Evolutionary conservation across 129 eudicot genomes (phyloP), one percentile per base, ranked within the genome.

Genomic region (Helianthus tuberosus): DNA sequence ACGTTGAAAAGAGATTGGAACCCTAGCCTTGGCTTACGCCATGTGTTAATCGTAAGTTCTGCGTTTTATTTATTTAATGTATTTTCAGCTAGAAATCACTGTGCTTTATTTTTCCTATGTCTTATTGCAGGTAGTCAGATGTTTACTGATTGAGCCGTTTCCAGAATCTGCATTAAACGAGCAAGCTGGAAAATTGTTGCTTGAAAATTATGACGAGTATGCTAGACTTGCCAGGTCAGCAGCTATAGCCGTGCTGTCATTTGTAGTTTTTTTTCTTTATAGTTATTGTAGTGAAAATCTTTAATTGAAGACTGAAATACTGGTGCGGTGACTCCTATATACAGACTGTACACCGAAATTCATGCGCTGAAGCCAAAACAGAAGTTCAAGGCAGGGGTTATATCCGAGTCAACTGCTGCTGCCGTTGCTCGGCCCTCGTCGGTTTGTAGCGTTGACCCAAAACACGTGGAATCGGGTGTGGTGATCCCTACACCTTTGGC

Each of bases 151-250:
- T 54, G 99, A 91, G 79, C 97, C 99, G 50, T 91, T 88, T 78
- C 97, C 99, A 14, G 97, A 95, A 80, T 95, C 99, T 25, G 99
- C 99, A 25, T 79, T 91, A 72, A 94, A 94, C 64, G 97, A 89
- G 80, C 96, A 91, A 77, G 97, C 99, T 4, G 99, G 97, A 65
- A 95, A 88, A 84, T 72, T 95, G 92, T 82, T 95, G 20, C 99
- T 86, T 58, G 97, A 95, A 52, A 80, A 95, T 73, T 91, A 95
- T 59, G 97, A 91, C 20, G 98, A 95, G 83, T 95, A 95, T 82
- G 99, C 97, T 61, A 85, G 89, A 75, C 91, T 83, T 85, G 99
- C 99, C 60, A 95, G 96, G 99, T 95, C 48, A 70, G 85, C 35
- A 41, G 9, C 46, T 41, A 41, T 41, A 41, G 46, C 46, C 46